A percentile compares a stretch with the other conserved stretches of the same genome.
phyloP scores from a whole-genome alignment of 139 green algal species.

The Auxenochlorella protothecoides region DNA sequence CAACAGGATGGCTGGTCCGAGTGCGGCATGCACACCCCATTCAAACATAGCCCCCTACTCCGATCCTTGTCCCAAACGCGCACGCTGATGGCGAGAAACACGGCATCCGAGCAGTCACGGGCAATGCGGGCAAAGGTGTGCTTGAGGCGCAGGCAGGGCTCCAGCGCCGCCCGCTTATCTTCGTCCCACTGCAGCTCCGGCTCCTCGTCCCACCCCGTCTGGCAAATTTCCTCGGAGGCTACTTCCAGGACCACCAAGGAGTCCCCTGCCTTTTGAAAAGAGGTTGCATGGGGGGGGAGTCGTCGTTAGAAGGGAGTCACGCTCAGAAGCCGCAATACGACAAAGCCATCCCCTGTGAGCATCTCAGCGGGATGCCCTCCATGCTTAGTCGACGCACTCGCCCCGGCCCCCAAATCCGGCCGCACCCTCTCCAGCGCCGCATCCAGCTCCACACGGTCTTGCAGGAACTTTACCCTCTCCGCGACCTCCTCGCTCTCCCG shows the following conservation, averaged over 20 bases:
- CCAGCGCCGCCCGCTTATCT: constrained; percentile 41
- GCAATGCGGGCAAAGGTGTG: constrained; percentile 60
- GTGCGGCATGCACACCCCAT: no score
- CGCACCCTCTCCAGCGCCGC: constrained; percentile 25
- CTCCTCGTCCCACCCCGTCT: constrained; percentile 64
- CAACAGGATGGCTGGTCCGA: no score
- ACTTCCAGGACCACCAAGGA: constrained; percentile 71
- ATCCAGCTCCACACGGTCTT: constrained; percentile 30
- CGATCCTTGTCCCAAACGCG: background rate
- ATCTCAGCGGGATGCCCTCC: no score
- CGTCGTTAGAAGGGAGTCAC: background rate
- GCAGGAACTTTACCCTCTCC: constrained; percentile 44
- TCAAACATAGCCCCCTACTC: no score
- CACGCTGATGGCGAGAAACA: constrained; percentile 55
- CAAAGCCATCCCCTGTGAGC: no score
- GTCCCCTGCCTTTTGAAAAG: constrained; percentile 32
- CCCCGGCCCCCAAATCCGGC: no score
- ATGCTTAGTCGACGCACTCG: no score
- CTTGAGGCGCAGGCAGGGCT: constrained; percentile 55
- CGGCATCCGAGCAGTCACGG: constrained; percentile 61
- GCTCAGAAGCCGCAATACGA: background rate
- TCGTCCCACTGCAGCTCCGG: constrained; percentile 69
- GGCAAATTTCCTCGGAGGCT: constrained; percentile 47
- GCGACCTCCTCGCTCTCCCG: constrained; percentile 53
- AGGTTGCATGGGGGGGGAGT: background rate